Evolutionary conservation across 169 alveolate genomes (phyloP).

Genomic region (Babesia ovis): DNA sequence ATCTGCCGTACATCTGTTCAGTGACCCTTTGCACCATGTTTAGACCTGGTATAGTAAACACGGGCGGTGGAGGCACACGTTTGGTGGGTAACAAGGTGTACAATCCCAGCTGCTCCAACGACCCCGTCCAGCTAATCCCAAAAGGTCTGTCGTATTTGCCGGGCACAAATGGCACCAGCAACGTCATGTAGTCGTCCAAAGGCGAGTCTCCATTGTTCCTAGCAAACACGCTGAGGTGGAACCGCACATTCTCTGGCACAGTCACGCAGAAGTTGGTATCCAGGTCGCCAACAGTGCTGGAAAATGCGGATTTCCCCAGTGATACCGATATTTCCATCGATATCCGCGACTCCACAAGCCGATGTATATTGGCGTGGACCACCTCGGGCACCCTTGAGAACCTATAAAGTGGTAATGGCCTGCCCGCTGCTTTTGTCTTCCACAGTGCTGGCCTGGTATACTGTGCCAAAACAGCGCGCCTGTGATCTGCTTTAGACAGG

Average conservation of each 20-base stretch:
- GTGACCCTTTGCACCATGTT: neutral
- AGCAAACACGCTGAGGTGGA: constrained; percentile 20
- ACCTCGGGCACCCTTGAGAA: constrained; percentile 19
- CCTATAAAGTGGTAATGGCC: constrained; percentile 1
- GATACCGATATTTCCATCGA: constrained; percentile 18
- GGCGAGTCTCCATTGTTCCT: constrained; percentile 40
- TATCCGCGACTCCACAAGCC: constrained; percentile 24
- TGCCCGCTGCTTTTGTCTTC: constrained; percentile 7
- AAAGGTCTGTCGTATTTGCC: constrained; percentile 7
- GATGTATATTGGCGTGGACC: constrained; percentile 17
- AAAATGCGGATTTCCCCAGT: neutral
- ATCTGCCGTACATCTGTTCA: too few relatives aligned
- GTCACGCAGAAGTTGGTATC: neutral
- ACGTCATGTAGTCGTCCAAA: constrained; percentile 20
- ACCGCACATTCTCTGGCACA: neutral
- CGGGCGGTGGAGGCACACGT: neutral
- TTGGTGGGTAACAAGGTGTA: constrained; percentile 10
- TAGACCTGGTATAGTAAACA: neutral
- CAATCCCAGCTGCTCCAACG: constrained; percentile 44
- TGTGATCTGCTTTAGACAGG: constrained; percentile 7
- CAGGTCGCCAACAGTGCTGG: neutral
- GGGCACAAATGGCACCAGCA: constrained; percentile 20
- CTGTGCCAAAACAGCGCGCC: constrained; percentile 4
- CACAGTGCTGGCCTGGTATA: constrained; percentile 2
- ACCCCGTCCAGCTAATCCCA: constrained; percentile 31